Base-by-base conservation (phyloP, 306 rosid genomes). In the Alnus rubra region DNA sequence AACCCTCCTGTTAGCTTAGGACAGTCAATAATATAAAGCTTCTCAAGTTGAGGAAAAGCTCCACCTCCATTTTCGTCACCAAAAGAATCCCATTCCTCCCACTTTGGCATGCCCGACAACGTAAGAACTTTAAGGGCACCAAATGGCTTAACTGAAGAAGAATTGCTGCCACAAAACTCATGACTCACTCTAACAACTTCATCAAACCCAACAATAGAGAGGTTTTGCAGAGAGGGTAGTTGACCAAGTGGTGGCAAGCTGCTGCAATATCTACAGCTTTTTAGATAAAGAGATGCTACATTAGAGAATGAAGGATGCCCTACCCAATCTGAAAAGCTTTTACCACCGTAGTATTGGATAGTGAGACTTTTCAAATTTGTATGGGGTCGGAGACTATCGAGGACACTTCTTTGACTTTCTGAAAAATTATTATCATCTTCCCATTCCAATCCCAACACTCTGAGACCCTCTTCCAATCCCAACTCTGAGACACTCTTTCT, bases 161-260 rank as follows among this genome's bases (percentile, higher is more conserved):
- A 78, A 28, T 7, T 35, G 16, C 54, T 56, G 7, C 81, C 81
- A 54, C 12, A 70, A 31, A 78, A 78, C 15, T 70, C 56, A 56
- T 45, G 50, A 16, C 59, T 37, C 31, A 13, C 59, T 1, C 6
- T 11, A 3, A 45, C 31, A 4, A 70, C n/a, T 16, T 59, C 16
- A 44, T 55, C 60, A 30, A 78, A 70, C 14, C 71, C 76, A 30
- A 3, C 3, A 77, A 77, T 73, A 15, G 30, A 14, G 55, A 82
- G 85, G 13, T 82, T 75, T 50, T 82, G 65, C 15, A 82, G 79
- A 55, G 39, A 13, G 13, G n/a, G 58, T 19, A 71, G 19, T 2
- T 42, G 33, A 1, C 74, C 56, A 28, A 71, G 19, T 5, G 74
- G 74, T 19, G 74, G 74, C 69, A 74, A 50, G 35, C 7, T 69